Evolutionary conservation across 1,284 basidiomycete species (phyloP).

Genomic region (Ceratobasidium sp.): DNA sequence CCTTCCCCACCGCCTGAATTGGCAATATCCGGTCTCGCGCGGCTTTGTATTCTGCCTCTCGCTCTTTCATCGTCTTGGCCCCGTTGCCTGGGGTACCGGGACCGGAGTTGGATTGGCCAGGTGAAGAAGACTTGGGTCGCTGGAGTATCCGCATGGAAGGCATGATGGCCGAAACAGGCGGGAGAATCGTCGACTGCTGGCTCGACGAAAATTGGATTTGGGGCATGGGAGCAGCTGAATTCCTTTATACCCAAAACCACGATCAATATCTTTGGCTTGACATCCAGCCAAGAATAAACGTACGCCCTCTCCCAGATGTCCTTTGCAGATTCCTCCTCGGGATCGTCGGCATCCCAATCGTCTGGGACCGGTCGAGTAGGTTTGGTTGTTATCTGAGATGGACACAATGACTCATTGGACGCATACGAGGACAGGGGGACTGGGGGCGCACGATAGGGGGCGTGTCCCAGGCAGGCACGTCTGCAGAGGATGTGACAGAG

Average conservation of each 20-base stretch:
- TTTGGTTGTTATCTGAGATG: constrained; percentile 29
- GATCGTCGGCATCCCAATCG: constrained; percentile 44
- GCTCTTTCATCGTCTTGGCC: constrained; percentile 40
- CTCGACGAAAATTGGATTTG: constrained; percentile 30
- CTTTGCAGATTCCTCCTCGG: constrained; percentile 39
- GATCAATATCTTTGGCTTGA: constrained; percentile 11
- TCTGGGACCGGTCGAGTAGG: constrained; percentile 40
- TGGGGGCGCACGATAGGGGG: constrained; percentile 29
- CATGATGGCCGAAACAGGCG: constrained; percentile 38
- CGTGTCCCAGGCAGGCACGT: constrained; percentile 37
- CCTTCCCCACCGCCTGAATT: constrained; percentile 20
- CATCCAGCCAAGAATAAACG: constrained; percentile 36
- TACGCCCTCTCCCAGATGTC: constrained; percentile 26
- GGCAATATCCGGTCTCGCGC: constrained; percentile 43
- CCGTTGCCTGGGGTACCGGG: neutral
- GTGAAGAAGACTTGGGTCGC: constrained; percentile 40
- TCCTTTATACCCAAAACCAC: neutral
- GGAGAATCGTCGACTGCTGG: constrained; percentile 26
- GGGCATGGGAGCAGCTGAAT: constrained; percentile 37
- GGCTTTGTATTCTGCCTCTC: constrained; percentile 44
- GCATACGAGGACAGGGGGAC: neutral
- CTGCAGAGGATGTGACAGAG: constrained; percentile 36
- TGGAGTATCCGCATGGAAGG: constrained; percentile 42
- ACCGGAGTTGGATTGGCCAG: constrained; percentile 23
- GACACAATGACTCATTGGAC: neutral